Base-by-base conservation (phyloP, 2,329 filamentous ascomycete genomes). In the Ascochyta fabae region DNA sequence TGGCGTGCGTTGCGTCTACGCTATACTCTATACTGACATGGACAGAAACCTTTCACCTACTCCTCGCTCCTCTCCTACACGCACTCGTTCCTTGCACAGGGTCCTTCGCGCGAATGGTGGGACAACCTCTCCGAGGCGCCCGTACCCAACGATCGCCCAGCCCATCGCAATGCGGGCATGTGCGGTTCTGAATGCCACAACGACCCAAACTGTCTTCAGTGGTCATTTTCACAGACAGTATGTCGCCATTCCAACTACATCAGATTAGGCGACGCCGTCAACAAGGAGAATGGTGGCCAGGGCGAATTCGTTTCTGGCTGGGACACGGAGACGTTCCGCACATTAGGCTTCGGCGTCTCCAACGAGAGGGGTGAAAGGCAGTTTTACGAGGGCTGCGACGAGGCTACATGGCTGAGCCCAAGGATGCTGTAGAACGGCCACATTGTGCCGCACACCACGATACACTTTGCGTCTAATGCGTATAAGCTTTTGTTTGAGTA, bases 331-430 rank as follows among this genome's bases (percentile, higher is more conserved):
- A 75, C 72, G 52, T 71, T 78, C 44, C 62, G 64, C 22, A 65
- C 68, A 16, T 68, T 74, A 48, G 73, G 72, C 16, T 75, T 74
- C 49, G 69, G 68, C n/a, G 65, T 67, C 3, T 70, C 71, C 22
- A 66, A 66, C 15, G 60, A 74, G 33, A 73, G 70, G 56, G 72
- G 65, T 40, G 61, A 69, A 31, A 56, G 65, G 13, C 48, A 61
- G 36, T 74, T 66, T 48, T 74, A 62, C 46, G 73, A 68, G 54
- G 72, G 63, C 0, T 78, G 76, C 53, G 53, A 68, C 31, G 67
- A 75, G 49, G 74, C 73, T 16, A 74, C 72, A 29, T 79, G 77
- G 76, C 64, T 77, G 23, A 75, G 64, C 40, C 74, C 76, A 4
- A 62, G 58, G 64, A 64, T 61, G 47, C 56, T 56, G 38, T 56